A percentile compares a stretch with the other conserved stretches of the same genome.
These are phyloP conservation scores for Globisporangium paddicum DNA, from an alignment of 352 stramenopile genomes.

Conservation along the genomic window DNA sequence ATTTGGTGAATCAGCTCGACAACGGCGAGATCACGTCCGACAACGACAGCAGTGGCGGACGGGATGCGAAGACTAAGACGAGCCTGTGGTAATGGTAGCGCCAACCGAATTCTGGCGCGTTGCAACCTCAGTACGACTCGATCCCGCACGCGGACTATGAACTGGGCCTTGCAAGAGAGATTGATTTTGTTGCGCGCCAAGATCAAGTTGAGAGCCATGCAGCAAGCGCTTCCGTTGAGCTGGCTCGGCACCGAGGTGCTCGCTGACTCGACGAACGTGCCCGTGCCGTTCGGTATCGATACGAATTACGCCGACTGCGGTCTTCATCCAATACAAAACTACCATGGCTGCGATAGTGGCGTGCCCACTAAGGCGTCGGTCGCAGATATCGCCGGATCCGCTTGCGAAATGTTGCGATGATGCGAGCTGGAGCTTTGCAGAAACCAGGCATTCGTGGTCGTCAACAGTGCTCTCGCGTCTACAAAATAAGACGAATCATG, in stretches of 20 bases:
- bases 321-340: conserved; percentile 1
- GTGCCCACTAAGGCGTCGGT: not conserved
- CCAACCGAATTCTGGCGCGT: not conserved
- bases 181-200: not conserved
- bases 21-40: not conserved
- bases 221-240: not conserved
- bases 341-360: not conserved
- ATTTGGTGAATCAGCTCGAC: not conserved
- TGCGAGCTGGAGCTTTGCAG: not conserved
- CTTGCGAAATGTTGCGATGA: not conserved
- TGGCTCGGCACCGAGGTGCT: conserved; percentile 6
- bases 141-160: not conserved
- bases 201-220: too few species aligned
- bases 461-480: too few species aligned
- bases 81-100: not conserved
- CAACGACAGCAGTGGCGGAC: not conserved
- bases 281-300: not conserved
- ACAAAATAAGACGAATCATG: too few species aligned
- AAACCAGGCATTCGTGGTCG: too few species aligned
- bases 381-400: not conserved
- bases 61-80: not conserved
- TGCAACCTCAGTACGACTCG: not conserved
- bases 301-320: not conserved
- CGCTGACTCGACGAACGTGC: not conserved
- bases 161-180: not conserved